Base-by-base conservation (phyloP, 768 basidiomycete species). In the Clitopilus passeckerianus region DNA sequence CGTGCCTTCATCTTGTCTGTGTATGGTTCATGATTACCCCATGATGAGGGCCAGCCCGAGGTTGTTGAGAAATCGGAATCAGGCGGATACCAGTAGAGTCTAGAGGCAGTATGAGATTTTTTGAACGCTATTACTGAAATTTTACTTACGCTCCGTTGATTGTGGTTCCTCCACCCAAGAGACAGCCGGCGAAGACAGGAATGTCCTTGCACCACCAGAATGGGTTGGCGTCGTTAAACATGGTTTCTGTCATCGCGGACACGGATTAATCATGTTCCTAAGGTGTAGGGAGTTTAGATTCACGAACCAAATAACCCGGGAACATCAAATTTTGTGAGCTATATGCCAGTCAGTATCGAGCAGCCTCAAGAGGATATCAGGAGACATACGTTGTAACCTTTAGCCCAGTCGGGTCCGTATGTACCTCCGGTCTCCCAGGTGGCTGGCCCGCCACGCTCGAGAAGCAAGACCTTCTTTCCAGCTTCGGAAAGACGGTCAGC, bases 131-230 rank as follows among this genome's bases (percentile, higher is more conserved):
- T 12, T 10, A 1, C 46, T 30, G 6, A 33, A 9, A 34, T 30
- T 6, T 27, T 27, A 72, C 81, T 67, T 64, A 84, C 83, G 80
- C 85, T 70, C 83, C 86, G 67, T 87, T 86, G 65, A 87, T 75
- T 2, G 85, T 75, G 6, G 82, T 82, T 43, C 85, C 86, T 18
- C 86, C 86, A 60, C 86, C 86, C n/a, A 86, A 67, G 33, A 86
- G 66, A 68, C 86, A 87, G 27, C 84, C 86, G 18, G 85, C 86
- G 67, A 86, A 87, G 30, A 80, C 78, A 20, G 74, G 83, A 59
- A 85, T 71, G 68, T 86, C 86, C 70, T 83, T 85, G 72, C 85
- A 87, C 83, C 83, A 87, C 79, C 80, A 87, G 70, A 75, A 86
- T 2, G 76, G 72, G 63, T 84, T 77, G 35, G 72, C 65, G 58